Percentiles rank a stretch among this genome's conserved stretches.
Conservation (phyloP, 2,329 filamentous ascomycete genomes). For the Diaporthe amygdali region DNA sequence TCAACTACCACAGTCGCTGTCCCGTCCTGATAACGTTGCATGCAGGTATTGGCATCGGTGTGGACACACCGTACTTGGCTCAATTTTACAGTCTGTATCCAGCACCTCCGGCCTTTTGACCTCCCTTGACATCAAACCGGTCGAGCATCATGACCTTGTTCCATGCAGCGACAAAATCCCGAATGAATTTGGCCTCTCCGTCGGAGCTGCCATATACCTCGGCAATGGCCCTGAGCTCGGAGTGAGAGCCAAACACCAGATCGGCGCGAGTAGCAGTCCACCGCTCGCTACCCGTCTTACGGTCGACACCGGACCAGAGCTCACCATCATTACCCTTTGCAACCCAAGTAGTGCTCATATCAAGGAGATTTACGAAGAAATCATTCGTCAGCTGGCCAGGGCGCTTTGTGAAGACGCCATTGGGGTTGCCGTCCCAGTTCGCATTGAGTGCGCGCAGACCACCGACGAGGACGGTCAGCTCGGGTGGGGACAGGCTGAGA, state of each 20-base stretch:
- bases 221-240: constrained; percentile 73
- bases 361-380: constrained; percentile 82
- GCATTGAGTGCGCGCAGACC: constrained; percentile 72
- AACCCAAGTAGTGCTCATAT: constrained; percentile 70
- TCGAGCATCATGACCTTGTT: constrained; percentile 78
- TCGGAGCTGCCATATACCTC: constrained; percentile 72
- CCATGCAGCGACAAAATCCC: constrained; percentile 77
- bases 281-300: constrained; percentile 71
- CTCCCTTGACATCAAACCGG: constrained; percentile 62
- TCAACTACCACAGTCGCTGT: no score
- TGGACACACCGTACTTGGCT: background rate
- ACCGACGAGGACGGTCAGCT: constrained; percentile 73
- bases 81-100: background rate
- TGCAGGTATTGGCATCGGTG: no score
- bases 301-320: constrained; percentile 67
- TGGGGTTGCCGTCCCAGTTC: constrained; percentile 73
- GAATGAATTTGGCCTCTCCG: constrained; percentile 67
- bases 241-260: constrained; percentile 73
- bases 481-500: constrained; percentile 72
- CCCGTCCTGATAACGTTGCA: background rate
- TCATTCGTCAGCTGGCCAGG: constrained; percentile 77
- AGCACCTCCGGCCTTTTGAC: background rate
- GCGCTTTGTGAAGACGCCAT: constrained; percentile 71
- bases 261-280: constrained; percentile 74
- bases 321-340: constrained; percentile 55